Base-by-base conservation (phyloP, 2,329 filamentous ascomycete species). In the Didymella arachidicola region DNA sequence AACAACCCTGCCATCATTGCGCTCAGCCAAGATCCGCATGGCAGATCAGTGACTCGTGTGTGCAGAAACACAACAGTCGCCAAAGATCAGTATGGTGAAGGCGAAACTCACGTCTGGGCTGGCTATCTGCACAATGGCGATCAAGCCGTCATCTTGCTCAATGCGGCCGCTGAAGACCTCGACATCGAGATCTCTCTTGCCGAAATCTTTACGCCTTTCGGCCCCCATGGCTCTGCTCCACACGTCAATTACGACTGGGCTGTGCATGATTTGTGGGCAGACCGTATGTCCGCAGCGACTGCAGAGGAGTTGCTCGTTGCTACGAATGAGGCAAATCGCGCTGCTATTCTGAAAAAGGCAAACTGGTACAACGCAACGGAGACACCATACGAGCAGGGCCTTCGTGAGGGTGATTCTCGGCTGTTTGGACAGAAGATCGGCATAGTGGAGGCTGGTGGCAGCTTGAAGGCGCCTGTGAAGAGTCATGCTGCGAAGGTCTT, bases 1-100 rank as follows among this genome's bases (percentile, higher is more conserved):
- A 77, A 73, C 47, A 79, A 79, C 43, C 68, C 67, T 1, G 68
- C 68, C n/a, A 68, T 71, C 19, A 67, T 71, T 14, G 67, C 68
- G 12, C 60, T 71, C 6, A 71, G 64, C 38, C 68, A 71, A 16
- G 67, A 71, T 18, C 65, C 68, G 2, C 67, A 69, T 45, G 68
- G 65, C 11, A 57, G 68, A 4, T 64, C 61, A 12, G 64, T 68
- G 7, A 71, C 67, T 14, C 65, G 67, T 16, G 67, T 71, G 7
- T 56, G 63, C 41, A 48, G 58, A 22, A 62, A 69, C 43, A 69
- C 62, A 7, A 61, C 59, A 10, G 62, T 66, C 4, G 59, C 64
- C 16, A 65, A 68, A 36, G 67, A 71, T 25, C 60, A 66, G 29
- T 69, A 64, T 50, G 68, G 68, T 2, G 57, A 67, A 18, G 68